A percentile compares a stretch with the other conserved stretches of the same genome.
These are phyloP conservation scores for Leccinum sublutescens DNA, from an alignment of 768 basidiomycete genomes.

Conservation along the genomic window DNA sequence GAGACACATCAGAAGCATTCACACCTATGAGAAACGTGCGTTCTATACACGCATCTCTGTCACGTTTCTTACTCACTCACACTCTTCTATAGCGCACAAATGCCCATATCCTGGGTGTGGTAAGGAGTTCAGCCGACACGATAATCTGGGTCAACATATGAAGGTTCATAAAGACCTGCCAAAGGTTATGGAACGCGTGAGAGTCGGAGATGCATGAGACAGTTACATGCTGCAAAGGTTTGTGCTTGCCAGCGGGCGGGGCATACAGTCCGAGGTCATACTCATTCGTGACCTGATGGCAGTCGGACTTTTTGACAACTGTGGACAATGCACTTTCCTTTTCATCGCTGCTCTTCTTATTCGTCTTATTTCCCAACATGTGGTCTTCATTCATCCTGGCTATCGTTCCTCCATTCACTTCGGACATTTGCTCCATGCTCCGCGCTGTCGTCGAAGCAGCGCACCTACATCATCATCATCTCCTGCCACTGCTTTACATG, in stretches of 20 bases:
- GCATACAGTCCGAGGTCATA: constrained; percentile 23
- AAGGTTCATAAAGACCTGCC: constrained; percentile 60
- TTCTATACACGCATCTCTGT: constrained; percentile 1
- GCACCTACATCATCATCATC: constrained; percentile 7
- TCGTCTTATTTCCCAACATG: constrained; percentile 27
- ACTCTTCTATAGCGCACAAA: constrained; percentile 57
- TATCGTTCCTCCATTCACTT: constrained; percentile 22
- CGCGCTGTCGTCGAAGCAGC: constrained; percentile 19
- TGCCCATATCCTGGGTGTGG: constrained; percentile 79
- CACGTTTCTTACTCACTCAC: constrained; percentile 10
- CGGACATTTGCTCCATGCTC: constrained; percentile 24
- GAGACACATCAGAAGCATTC: constrained; percentile 83
- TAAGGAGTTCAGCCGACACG: constrained; percentile 83
- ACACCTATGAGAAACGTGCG: constrained; percentile 92
- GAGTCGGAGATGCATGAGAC: constrained; percentile 21
- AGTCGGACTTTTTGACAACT: constrained; percentile 27
- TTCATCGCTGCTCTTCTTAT: constrained; percentile 20
- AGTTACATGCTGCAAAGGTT: constrained; percentile 15
- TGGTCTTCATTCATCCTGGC: constrained; percentile 20
- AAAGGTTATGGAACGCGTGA: constrained; percentile 28
- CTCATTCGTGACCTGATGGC: constrained; percentile 21
- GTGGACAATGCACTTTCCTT: constrained; percentile 27
- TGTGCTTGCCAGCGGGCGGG: constrained; percentile 6
- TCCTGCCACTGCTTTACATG: constrained; percentile 7
- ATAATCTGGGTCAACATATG: constrained; percentile 88